These are phyloP conservation scores for Suillus ampliporus DNA, from an alignment of 768 basidiomycete genomes.

Conservation along the genomic window DNA sequence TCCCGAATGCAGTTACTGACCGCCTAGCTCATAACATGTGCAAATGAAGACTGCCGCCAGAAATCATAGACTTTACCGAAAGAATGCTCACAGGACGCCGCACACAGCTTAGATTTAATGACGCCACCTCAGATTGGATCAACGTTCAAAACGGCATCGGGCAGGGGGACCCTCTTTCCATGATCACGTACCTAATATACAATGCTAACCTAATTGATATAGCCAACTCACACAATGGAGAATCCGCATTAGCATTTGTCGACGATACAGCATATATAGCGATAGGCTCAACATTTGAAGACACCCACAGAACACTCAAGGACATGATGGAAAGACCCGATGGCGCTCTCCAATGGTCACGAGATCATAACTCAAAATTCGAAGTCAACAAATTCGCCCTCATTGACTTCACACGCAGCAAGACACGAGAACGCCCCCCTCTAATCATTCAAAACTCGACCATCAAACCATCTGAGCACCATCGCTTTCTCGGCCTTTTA, in stretches of 20 bases:
- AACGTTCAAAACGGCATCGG: too few relatives aligned
- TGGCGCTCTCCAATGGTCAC: slow-evolving; percentile 8
- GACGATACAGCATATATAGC: slow-evolving; percentile 34
- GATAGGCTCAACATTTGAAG: slow-evolving; percentile 22
- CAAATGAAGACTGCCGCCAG: slow-evolving; percentile 32
- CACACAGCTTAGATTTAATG: too few relatives aligned
- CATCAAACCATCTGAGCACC: neutral
- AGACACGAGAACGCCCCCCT: neutral
- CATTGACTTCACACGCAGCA: slow-evolving; percentile 1
- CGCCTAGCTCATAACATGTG: slow-evolving; percentile 38
- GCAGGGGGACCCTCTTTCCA: slow-evolving; percentile 15
- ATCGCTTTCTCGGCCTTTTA: slow-evolving; percentile 8
- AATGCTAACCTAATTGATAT: slow-evolving; percentile 28
- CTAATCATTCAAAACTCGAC: neutral
- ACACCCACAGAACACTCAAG: slow-evolving; percentile 19
- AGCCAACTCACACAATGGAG: slow-evolving; percentile 19
- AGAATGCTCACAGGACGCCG: too few relatives aligned
- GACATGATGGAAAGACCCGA: slow-evolving; percentile 30
- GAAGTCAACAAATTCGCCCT: slow-evolving; percentile 18
- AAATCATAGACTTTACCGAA: too few relatives aligned
- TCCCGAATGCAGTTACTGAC: slow-evolving; percentile 25
- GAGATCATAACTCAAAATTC: slow-evolving; percentile 14
- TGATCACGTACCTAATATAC: slow-evolving; percentile 31
- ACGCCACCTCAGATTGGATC: too few relatives aligned
- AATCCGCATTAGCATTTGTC: slow-evolving; percentile 31